Evolutionary conservation across 768 basidiomycete species (phyloP).

Genomic region (Hericium alpestre): DNA sequence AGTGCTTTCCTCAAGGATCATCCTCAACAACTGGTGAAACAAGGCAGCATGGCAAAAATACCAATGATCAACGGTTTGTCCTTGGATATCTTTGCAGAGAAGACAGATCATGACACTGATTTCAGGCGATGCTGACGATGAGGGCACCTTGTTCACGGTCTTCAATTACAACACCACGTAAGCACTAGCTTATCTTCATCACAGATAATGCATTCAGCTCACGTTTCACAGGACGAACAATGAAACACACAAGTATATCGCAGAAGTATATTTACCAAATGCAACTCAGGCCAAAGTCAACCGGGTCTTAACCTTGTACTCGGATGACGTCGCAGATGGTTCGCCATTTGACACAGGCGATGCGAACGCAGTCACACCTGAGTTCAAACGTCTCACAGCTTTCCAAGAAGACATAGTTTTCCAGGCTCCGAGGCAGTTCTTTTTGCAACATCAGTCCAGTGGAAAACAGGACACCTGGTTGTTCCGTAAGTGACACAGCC

Average conservation of each 20-base stretch:
- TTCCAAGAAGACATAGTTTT: too few relatives aligned
- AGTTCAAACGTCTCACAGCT: too few relatives aligned
- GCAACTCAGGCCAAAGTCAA: slow-evolving; percentile 4
- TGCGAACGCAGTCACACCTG: too few relatives aligned
- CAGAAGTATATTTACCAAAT: neutral
- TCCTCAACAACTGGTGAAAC: slow-evolving; percentile 22
- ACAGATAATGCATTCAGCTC: neutral
- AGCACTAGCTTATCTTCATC: too few relatives aligned
- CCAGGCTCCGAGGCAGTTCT: too few relatives aligned
- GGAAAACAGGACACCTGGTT: slow-evolving; percentile 23
- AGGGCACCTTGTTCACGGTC: slow-evolving; percentile 16
- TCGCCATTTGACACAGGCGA: too few relatives aligned
- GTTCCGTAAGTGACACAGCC: slow-evolving; percentile 24
- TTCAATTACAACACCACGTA: slow-evolving; percentile 18
- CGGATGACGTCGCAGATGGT: too few relatives aligned
- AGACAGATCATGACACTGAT: slow-evolving; percentile 7
- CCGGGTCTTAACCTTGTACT: slow-evolving; percentile 6
- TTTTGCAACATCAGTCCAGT: too few relatives aligned
- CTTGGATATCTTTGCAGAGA: neutral
- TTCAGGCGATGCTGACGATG: slow-evolving; percentile 21
- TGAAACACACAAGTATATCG: slow-evolving; percentile 6
- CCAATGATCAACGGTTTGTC: slow-evolving; percentile 7
- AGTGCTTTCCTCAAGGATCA: slow-evolving; percentile 25
- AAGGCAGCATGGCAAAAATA: slow-evolving; percentile 23
- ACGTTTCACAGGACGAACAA: slow-evolving; percentile 4